These are phyloP conservation scores for Tylopilus vinaceipallidus DNA, from an alignment of 768 basidiomycete genomes.

Conservation along the genomic window DNA sequence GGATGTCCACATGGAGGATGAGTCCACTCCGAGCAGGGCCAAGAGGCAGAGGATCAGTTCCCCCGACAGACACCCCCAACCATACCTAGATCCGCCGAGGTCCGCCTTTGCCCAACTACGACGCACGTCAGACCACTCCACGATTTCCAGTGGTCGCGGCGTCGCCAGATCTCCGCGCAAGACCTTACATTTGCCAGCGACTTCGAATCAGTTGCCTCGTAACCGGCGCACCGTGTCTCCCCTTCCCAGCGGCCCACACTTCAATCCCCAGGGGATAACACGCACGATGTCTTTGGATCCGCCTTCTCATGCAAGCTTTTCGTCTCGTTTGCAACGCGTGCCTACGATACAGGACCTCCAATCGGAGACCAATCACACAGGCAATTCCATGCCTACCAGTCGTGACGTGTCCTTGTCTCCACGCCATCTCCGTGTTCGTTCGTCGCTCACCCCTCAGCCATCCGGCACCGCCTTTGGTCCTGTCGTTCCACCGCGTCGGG, in stretches of 20 bases:
- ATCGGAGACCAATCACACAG: conserved; percentile 19
- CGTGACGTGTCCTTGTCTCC: conserved; percentile 48
- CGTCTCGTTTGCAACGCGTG: conserved; percentile 24
- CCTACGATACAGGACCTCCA: conserved; percentile 36
- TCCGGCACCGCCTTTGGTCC: conserved; percentile 43
- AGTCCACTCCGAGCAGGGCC: conserved; percentile 31
- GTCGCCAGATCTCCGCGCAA: conserved; percentile 29
- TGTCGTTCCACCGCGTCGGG: conserved; percentile 35
- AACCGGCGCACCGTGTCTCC: conserved; percentile 46
- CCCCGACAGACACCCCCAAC: conserved; percentile 40
- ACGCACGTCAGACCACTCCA: conserved; percentile 16
- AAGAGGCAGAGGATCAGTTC: conserved; percentile 58
- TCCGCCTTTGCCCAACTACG: conserved; percentile 38
- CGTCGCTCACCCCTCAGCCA: conserved; percentile 71
- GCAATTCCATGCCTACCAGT: conserved; percentile 23
- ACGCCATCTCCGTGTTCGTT: conserved; percentile 52
- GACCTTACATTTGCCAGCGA: conserved; percentile 31
- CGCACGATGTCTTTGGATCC: conserved; percentile 80
- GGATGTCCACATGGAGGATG: conserved; percentile 30
- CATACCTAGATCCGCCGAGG: conserved; percentile 56
- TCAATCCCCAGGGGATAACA: conserved; percentile 36
- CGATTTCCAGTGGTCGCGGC: conserved; percentile 23
- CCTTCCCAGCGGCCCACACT: conserved; percentile 27
- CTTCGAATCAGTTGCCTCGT: conserved; percentile 31
- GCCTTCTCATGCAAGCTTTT: conserved; percentile 32